Evolutionary conservation across 2,329 filamentous ascomycete species (phyloP), one percentile per base, ranked within the genome.

Genomic region (Aureobasidium sp.): DNA sequence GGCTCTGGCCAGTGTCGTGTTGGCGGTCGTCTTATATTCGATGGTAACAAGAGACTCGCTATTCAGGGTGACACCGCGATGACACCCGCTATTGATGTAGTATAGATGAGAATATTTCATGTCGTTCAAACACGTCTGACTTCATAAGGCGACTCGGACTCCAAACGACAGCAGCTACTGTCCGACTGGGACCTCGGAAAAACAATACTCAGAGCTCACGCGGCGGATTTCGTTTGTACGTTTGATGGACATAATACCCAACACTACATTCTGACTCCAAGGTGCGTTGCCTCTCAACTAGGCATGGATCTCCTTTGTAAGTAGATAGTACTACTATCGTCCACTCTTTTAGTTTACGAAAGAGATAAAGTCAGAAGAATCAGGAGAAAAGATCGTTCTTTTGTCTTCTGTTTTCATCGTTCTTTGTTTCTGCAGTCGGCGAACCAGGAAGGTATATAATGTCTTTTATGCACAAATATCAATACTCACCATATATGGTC

Each of bases 1-100:
- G 56, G 56, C 41, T 60, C 56, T n/a, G 56, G 56, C 8, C 27
- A 45, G 3, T 14, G 17, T 20, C 31, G 29, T 15, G 31, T 60
- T 15, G 17, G 25, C 25, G 44, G 56, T 25, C 56, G 56, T 22
- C 3, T 14, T 29, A 27, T 31, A n/a, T 25, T 22, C 14, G 36
- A 51, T 14, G 57, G 57, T 12, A 51, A 61, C 42, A n/a, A 61
- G 22, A 61, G 57, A 31, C 45, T 61, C 14, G 57, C 57, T 12
- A 22, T 61, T 14, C 3, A 29, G 22, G 57, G 57, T 11, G 47
- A 52, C 22, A 14, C 34, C 17, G 39, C 15, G 17, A 42, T 57
- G 29, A 15, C 22, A 20, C 22, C 22, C 25, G 53, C 53, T 15
- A 17, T 57, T 5, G 45, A 34, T 11, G 45, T 31, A 3, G 45